Evolutionary conservation across 1,284 basidiomycete species (phyloP), one percentile per base, ranked within the genome.

Genomic region (Ceratobasidium sp.): DNA sequence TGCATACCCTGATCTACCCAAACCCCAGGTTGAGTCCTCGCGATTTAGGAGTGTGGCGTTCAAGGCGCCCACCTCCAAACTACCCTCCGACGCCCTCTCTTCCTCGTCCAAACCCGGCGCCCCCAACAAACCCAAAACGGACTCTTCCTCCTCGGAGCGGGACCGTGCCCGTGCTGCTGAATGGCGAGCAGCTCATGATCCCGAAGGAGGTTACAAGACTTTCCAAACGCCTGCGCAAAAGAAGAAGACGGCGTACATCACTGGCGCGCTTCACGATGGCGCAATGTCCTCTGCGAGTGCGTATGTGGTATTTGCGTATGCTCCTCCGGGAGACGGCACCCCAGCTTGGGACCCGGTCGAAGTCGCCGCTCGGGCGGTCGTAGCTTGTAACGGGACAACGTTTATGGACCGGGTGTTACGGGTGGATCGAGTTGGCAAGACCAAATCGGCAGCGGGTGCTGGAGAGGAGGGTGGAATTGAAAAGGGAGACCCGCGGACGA

Each of bases 181-280:
- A 82, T 35, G 80, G 82, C 29, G 80, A 78, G 22, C 73, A 75
- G 10, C 75, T 74, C 40, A 76, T 77, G 47, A 74, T 79, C 17
- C 82, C 83, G 73, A 79, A 78, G 89, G 0, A 77, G 77, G 27
- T 77, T 71, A n/a, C 73, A 78, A 62, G 77, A 78, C 65, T 72
- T 93, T 86, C 77, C 84, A 97, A 64, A 93, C 87, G 20, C 83
- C 92, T 0, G 85, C 85, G 69, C 92, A 98, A 78, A 98, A 98
- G 83, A 93, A 96, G 79, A 92, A 91, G 75, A 89, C 98, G 43
- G 93, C 95, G 0, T 97, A 94, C 77, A 97, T 98, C 78, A 94
- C 94, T 76, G 88, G 90, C 70, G 92, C 96, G 74, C 86, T 95
- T 75, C 93, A 96, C 78, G 71, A 75, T 13, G 80, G 86, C 1